Conservation (phyloP, 2,329 filamentous ascomycete genomes). For the Diaporthe ilicicola region DNA sequence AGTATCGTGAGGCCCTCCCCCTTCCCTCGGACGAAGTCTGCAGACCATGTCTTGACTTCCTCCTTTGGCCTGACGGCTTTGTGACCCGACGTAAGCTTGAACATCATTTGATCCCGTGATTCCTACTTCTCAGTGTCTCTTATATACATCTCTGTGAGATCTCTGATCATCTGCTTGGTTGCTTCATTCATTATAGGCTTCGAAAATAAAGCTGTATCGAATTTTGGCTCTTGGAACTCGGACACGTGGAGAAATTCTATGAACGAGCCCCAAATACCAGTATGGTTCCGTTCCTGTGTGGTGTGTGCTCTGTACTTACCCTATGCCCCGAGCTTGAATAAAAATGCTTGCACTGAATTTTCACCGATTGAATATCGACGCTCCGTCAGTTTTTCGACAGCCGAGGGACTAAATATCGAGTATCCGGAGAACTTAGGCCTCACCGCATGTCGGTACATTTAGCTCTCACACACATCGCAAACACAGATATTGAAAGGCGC, state of each 20-base stretch:
- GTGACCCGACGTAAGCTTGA: background rate
- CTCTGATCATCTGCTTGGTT: background rate
- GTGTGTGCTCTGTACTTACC: background rate
- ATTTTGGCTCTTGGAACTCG: background rate
- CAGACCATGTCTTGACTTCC: constrained; percentile 16
- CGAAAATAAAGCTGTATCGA: background rate
- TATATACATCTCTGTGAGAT: background rate
- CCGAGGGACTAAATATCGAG: background rate
- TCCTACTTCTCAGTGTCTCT: background rate
- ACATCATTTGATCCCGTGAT: background rate
- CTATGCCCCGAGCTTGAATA: background rate
- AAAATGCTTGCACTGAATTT: background rate
- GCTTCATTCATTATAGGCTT: background rate
- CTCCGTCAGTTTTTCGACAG: background rate
- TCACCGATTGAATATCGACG: background rate
- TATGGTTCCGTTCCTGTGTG: background rate
- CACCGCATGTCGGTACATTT: background rate
- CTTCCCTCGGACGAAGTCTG: constrained; percentile 38
- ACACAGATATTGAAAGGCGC: background rate
- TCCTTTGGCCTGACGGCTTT: background rate
- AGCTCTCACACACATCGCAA: background rate
- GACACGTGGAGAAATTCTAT: background rate
- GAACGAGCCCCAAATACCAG: background rate
- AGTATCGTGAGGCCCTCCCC: constrained; percentile 38
- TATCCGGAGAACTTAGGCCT: background rate